phyloP scores from a whole-genome alignment of 108 stramenopile species.

The Nannochloropsis gaditana region DNA sequence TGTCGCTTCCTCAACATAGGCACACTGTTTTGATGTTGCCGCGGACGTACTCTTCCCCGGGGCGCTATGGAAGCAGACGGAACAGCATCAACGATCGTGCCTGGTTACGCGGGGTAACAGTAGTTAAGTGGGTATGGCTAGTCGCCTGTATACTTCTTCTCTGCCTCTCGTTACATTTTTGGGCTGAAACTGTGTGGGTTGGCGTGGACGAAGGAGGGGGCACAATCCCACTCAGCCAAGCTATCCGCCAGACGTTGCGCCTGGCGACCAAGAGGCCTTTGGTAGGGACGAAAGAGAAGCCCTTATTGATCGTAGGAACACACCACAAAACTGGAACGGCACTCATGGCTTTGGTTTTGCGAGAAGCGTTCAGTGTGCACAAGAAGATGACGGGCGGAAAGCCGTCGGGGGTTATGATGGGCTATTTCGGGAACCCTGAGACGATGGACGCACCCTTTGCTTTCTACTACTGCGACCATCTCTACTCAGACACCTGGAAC shows the following conservation, averaged over 20 bases:
- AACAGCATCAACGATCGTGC: background rate
- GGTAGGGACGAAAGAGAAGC: background rate
- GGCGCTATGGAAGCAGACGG: background rate
- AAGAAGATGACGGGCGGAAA: conserved; percentile 17
- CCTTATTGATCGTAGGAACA: background rate
- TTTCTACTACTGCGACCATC: conserved; percentile 14
- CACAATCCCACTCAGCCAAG: background rate
- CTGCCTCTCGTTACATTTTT: background rate
- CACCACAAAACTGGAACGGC: background rate
- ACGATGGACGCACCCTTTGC: background rate
- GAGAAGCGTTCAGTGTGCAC: conserved; percentile 5
- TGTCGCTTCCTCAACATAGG: no score
- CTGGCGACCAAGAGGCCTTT: background rate
- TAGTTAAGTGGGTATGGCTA: background rate
- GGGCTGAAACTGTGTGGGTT: background rate
- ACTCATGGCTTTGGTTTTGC: background rate
- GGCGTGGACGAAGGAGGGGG: background rate
- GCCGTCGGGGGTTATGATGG: background rate
- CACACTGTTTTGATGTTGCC: background rate
- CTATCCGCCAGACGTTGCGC: background rate
- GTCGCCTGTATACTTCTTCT: background rate
- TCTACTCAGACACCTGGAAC: conserved; percentile 8
- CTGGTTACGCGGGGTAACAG: background rate
- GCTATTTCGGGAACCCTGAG: background rate
- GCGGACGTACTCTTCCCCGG: background rate